Evolutionary conservation across 306 rosid species (phyloP).

Genomic region (Myrica gale): DNA sequence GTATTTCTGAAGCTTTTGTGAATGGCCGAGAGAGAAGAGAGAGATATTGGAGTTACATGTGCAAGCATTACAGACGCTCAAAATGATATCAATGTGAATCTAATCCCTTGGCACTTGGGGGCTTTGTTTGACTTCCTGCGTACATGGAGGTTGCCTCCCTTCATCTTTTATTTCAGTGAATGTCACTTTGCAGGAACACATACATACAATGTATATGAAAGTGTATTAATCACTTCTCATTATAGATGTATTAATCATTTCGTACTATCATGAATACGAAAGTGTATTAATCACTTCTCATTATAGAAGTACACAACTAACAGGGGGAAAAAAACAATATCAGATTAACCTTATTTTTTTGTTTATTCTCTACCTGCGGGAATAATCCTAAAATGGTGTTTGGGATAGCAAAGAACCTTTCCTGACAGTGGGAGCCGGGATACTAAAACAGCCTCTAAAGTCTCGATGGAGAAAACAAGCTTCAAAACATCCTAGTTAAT

Average conservation of each 20-base stretch:
- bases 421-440: not conserved
- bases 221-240: not conserved
- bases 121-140: not conserved
- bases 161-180: not conserved
- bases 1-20: not conserved
- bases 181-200: not conserved
- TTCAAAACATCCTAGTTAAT: conserved; percentile 26
- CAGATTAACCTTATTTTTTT: not conserved
- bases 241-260: conserved; percentile 12
- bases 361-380: conserved; percentile 14
- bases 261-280: not conserved
- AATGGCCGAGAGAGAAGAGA: not conserved
- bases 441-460: not conserved
- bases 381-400: conserved; percentile 16
- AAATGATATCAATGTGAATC: not conserved
- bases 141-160: not conserved
- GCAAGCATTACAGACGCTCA: not conserved
- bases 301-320: conserved; percentile 8
- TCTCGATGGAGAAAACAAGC: conserved; percentile 8
- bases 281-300: conserved; percentile 1
- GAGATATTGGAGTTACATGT: not conserved
- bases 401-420: conserved; percentile 22
- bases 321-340: conserved; percentile 3
- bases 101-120: not conserved
- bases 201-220: not conserved